phyloP scores from a whole-genome alignment of 108 stramenopile genomes.

The Conticribra weissflogii region DNA sequence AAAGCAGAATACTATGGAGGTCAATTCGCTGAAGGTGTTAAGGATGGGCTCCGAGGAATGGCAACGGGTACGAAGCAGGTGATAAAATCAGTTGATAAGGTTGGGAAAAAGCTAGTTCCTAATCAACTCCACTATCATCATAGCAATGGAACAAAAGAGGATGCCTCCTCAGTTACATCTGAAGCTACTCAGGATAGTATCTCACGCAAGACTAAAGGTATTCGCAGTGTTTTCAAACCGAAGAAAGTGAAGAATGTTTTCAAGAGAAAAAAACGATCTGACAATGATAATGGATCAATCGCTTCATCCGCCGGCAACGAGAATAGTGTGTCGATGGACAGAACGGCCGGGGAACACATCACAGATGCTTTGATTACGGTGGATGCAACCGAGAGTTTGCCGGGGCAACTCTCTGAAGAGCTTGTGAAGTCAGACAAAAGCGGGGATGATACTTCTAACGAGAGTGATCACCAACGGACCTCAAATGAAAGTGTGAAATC shows the following conservation, averaged over 20 bases:
- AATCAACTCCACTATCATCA: too few species aligned
- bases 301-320: too few species aligned
- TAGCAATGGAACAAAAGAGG: slow-evolving; percentile 7
- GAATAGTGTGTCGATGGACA: too few species aligned
- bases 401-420: too few species aligned
- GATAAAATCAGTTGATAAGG: not conserved
- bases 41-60: slow-evolving; percentile 14
- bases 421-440: too few species aligned
- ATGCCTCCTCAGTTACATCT: not conserved
- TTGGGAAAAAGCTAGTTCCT: slow-evolving; percentile 6
- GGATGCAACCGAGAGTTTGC: too few species aligned
- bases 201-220: slow-evolving; percentile 13
- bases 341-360: too few species aligned
- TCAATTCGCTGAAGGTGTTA: slow-evolving; percentile 30
- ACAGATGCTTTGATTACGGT: too few species aligned
- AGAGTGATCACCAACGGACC: not conserved
- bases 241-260: slow-evolving; percentile 19
- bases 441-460: too few species aligned
- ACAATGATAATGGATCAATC: too few species aligned
- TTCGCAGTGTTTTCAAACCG: not conserved
- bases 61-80: slow-evolving; percentile 9
- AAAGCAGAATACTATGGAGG: slow-evolving; percentile 44
- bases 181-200: not conserved
- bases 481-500: not conserved
- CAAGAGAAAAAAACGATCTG: not conserved